These are phyloP conservation scores for Clonostachys byssicola DNA, from an alignment of 2,329 filamentous ascomycete species.

Conservation along the genomic window DNA sequence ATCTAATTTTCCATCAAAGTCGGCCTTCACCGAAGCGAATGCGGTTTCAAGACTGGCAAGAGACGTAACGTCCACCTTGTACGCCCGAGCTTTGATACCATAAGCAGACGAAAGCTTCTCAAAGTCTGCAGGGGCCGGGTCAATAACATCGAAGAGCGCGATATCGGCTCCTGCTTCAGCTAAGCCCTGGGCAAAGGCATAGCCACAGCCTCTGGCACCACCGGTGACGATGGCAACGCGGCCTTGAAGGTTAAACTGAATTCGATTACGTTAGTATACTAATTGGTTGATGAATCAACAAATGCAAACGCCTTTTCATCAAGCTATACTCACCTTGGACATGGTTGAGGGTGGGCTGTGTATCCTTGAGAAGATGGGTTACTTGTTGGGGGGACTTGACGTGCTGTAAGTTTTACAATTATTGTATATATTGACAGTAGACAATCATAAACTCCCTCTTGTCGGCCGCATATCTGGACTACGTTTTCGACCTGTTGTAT, in stretches of 20 bases:
- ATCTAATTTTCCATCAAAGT: slow-evolving; percentile 44
- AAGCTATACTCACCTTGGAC: too few relatives aligned
- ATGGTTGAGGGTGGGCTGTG: too few relatives aligned
- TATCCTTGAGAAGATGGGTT: too few relatives aligned
- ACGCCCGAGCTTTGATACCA: slow-evolving; percentile 31
- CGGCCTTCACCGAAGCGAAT: slow-evolving; percentile 36
- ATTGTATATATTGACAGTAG: too few relatives aligned
- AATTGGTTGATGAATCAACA: too few relatives aligned
- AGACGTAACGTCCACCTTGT: slow-evolving; percentile 46
- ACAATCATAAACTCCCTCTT: too few relatives aligned
- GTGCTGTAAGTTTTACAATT: too few relatives aligned
- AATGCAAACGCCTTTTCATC: too few relatives aligned
- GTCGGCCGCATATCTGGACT: too few relatives aligned
- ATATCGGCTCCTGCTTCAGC: slow-evolving; percentile 54
- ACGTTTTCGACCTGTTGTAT: too few relatives aligned
- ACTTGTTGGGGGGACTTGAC: too few relatives aligned
- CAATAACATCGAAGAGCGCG: slow-evolving; percentile 55
- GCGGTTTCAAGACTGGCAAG: slow-evolving; percentile 44
- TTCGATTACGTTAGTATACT: background rate
- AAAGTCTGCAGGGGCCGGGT: slow-evolving; percentile 28
- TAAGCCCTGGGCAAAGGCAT: slow-evolving; percentile 54
- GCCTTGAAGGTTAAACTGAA: slow-evolving; percentile 41
- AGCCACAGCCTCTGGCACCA: slow-evolving; percentile 57
- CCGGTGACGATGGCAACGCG: slow-evolving; percentile 39
- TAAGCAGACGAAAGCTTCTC: slow-evolving; percentile 36